Base-by-base conservation (phyloP, 208 protist genomes). In the Angomonas deanei region DNA sequence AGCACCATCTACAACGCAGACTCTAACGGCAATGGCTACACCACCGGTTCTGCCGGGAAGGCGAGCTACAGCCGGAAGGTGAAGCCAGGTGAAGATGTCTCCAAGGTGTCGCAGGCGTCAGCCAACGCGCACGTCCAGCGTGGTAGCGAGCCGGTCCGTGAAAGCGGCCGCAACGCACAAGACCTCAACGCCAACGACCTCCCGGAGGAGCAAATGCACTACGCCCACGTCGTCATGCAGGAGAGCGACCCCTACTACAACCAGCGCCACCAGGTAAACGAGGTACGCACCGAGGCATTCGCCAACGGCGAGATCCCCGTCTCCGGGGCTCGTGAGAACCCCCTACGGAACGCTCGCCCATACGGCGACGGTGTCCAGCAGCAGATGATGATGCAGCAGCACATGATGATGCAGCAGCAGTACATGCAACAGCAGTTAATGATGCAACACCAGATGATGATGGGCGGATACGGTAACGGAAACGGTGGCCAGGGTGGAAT, bases 381-480 rank as follows among this genome's bases (percentile, higher is more conserved):
- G 13, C 34, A 17, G 34, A 39, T 39, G 34, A 39, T 39, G 34
- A 39, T 5, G 42, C 42, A 50, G 23, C 42, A 50, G 23, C 42
- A 50, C 42, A 50, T 50, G 42, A 42, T 42, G 42, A 50, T 50
- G 42, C 42, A 50, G 15, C 42, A 50, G 23, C 42, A 50, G 42
- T 21, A 26, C 17, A 50, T 50, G 42, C 42, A 50, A n/a, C 42
- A 50, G 19, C 42, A 50, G 15, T 10, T 19, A 4, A 50, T 50
- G 42, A 50, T 50, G 42, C 42, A 50, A 19, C 17, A 23, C 13
- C 17, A 19, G 17, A n/a, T 4, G 3, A 50, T 50, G 42, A 50
- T n/a, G n/a, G n/a, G n/a, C n/a, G n/a, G n/a, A n/a, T n/a, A n/a
- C n/a, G n/a, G n/a, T n/a, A n/a, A n/a, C n/a, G n/a, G n/a, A n/a